Conservation (phyloP, 768 basidiomycete species). For the Dacryopinax spathularia region DNA sequence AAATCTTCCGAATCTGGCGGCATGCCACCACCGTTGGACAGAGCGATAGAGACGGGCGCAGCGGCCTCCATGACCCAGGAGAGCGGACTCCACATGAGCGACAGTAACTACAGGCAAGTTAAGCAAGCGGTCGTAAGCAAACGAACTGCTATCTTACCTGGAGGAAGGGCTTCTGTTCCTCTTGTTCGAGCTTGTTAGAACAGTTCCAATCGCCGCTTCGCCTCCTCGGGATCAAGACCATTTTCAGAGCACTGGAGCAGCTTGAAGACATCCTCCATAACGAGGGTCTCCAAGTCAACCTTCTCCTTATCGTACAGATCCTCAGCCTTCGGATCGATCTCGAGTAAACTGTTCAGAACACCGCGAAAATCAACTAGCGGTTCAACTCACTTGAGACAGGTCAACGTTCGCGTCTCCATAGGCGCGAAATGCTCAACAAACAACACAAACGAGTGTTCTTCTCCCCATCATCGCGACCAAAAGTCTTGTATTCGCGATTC, state of each 20-base stretch:
- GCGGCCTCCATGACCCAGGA: conserved; percentile 99
- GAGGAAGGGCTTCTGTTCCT: conserved; percentile 82
- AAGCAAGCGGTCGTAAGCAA: neutral
- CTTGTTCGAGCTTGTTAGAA: conserved; percentile 90
- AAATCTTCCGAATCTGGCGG: conserved; percentile 98
- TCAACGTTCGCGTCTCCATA: conserved; percentile 69
- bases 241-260: conserved; percentile 79
- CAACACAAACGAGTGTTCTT: conserved; percentile 48
- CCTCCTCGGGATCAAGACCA: conserved; percentile 66
- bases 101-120: conserved; percentile 47
- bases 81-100: conserved; percentile 99
- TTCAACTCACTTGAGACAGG: conserved; percentile 56
- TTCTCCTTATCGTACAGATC: conserved; percentile 98
- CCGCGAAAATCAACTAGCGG: too few species aligned
- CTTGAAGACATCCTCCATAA: conserved; percentile 92
- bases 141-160: conserved; percentile 41
- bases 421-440: neutral
- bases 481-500: conserved; percentile 81
- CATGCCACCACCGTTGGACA: conserved; percentile 77
- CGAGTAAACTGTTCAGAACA: too few species aligned
- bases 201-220: conserved; percentile 67
- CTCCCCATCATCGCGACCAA: conserved; percentile 50
- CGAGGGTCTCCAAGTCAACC: conserved; percentile 94
- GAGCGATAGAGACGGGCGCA: conserved; percentile 81
- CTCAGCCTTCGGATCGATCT: conserved; percentile 82